Conservation (phyloP, 495 filamentous ascomycete genomes). For the Aspergillus kassunensis region DNA sequence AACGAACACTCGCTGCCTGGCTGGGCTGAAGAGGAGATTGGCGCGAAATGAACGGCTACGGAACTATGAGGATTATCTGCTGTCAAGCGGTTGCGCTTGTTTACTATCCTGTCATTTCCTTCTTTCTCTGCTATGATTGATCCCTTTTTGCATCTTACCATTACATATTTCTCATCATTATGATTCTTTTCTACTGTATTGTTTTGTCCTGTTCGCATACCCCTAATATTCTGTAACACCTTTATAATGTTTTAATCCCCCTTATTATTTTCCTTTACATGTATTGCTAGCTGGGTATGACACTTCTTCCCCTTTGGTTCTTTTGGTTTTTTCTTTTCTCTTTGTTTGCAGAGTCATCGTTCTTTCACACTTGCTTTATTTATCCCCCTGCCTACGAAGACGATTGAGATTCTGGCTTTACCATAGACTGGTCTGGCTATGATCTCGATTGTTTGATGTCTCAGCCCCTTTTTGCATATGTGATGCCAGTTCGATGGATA, state of each 20-base stretch:
- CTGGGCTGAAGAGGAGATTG: conserved; percentile 63
- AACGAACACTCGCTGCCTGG: conserved; percentile 60
- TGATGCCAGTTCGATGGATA: conserved; percentile 24
- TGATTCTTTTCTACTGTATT: conserved; percentile 17
- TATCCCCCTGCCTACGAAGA: conserved; percentile 17
- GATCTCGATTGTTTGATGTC: conserved; percentile 19
- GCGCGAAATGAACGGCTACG: conserved; percentile 44
- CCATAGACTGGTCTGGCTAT: conserved; percentile 24
- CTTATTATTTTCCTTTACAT: conserved; percentile 32
- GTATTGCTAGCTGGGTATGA: conserved; percentile 47
- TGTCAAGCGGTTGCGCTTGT: conserved; percentile 18
- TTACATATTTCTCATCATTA: conserved; percentile 16
- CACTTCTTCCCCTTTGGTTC: conserved; percentile 20
- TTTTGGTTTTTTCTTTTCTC: conserved; percentile 13
- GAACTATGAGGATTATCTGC: conserved; percentile 9
- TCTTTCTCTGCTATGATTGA: conserved; percentile 15
- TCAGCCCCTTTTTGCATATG: conserved; percentile 22
- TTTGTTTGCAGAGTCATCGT: conserved; percentile 14
- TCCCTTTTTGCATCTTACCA: conserved; percentile 24
- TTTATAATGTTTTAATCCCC: conserved; percentile 30
- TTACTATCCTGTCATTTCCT: conserved; percentile 10
- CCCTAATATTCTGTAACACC: conserved; percentile 22
- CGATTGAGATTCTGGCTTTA: conserved; percentile 18
- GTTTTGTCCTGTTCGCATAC: conserved; percentile 11
- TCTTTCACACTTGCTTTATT: conserved; percentile 14